A percentile compares a stretch with the other conserved stretches of the same genome.
Evolutionary conservation across 73 alveolate genomes (phyloP).

Genomic region (Effrenium voratum): DNA sequence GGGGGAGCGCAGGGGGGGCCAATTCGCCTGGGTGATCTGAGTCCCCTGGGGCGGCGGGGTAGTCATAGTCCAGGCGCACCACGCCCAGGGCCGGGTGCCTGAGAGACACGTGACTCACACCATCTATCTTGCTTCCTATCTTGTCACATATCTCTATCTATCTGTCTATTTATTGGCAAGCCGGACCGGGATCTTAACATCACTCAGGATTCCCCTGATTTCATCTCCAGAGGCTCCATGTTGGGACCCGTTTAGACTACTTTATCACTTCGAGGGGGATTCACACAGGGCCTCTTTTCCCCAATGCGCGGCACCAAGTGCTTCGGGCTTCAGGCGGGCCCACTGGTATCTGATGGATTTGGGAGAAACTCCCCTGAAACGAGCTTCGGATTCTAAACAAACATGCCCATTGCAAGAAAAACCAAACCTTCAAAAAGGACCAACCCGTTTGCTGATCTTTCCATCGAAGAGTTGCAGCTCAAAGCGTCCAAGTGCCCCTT

Average conservation of each 20-base stretch:
- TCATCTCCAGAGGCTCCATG: neutral
- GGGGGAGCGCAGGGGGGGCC: too few species aligned
- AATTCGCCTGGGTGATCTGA: constrained; percentile 89
- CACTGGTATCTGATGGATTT: too few species aligned
- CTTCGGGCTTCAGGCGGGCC: too few species aligned
- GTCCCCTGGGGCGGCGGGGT: constrained; percentile 87
- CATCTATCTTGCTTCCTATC: neutral
- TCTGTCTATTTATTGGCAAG: neutral
- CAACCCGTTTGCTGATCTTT: too few species aligned
- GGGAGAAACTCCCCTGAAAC: too few species aligned
- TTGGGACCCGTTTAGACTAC: neutral
- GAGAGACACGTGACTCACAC: neutral
- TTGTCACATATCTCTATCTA: too few species aligned
- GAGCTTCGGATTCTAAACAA: too few species aligned
- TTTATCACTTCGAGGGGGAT: neutral
- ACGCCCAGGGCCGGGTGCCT: constrained; percentile 92
- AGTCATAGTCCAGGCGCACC: constrained; percentile 88
- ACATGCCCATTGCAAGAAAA: too few species aligned
- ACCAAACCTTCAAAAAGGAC: too few species aligned
- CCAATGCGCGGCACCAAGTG: too few species aligned
- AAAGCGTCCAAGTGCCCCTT: too few species aligned
- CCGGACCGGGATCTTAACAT: neutral
- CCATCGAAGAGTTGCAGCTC: too few species aligned
- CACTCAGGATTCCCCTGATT: neutral
- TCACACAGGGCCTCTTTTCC: neutral